phyloP scores from a whole-genome alignment of 163 green algal genomes.

The Scenedesmus sp. region DNA sequence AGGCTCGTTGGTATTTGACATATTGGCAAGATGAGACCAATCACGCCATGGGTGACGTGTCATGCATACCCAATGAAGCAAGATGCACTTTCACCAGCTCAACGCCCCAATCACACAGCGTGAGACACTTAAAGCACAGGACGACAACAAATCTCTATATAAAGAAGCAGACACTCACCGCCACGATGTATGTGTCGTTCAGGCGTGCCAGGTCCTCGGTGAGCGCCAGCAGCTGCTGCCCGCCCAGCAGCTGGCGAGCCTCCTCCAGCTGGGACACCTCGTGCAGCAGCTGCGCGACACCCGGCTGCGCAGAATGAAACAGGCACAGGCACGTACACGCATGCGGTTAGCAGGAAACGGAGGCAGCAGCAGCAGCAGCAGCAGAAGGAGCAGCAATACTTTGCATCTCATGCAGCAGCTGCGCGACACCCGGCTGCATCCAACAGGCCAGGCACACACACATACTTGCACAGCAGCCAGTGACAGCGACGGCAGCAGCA shows the following conservation, averaged over 20 bases:
- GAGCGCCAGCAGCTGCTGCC: neutral
- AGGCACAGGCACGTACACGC: too few species aligned
- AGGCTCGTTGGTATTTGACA: too few species aligned
- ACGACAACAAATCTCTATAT: too few species aligned
- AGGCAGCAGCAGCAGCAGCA: neutral
- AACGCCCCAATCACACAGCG: too few species aligned
- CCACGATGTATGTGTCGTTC: conserved; percentile 51
- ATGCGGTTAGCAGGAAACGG: neutral
- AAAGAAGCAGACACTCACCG: neutral
- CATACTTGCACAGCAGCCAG: neutral
- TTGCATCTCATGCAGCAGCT: conserved; percentile 14
- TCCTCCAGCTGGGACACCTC: conserved; percentile 29
- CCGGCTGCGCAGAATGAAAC: neutral
- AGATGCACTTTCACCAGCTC: too few species aligned
- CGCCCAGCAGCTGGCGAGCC: conserved; percentile 14
- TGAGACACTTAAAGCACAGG: too few species aligned
- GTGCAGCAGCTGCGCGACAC: neutral
- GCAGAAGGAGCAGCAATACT: neutral
- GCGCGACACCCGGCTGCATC: neutral
- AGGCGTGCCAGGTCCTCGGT: conserved; percentile 44
- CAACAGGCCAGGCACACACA: too few species aligned
- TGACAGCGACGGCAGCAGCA: neutral
- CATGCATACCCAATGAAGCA: neutral
- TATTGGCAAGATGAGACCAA: too few species aligned
- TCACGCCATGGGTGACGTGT: too few species aligned